Evolutionary conservation across 495 filamentous ascomycete genomes (phyloP).

Genomic region (Corynascus novoguineensis): DNA sequence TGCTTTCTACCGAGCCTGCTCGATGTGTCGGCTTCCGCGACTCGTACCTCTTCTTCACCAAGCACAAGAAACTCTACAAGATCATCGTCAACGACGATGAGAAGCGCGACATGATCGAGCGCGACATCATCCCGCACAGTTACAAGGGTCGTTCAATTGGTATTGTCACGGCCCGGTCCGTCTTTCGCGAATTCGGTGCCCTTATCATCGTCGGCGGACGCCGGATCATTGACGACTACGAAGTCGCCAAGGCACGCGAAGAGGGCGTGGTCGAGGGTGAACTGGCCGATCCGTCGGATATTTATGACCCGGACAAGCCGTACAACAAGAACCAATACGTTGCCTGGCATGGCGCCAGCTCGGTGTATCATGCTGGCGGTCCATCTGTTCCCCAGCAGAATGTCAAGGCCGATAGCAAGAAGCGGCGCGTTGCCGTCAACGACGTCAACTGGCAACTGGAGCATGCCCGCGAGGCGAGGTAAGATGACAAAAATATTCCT

Average conservation of each 20-base stretch:
- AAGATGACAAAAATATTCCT: slow-evolving; percentile 25
- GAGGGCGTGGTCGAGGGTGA: slow-evolving; percentile 86
- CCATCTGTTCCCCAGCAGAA: slow-evolving; percentile 70
- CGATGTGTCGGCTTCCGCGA: slow-evolving; percentile 95
- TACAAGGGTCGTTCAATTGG: slow-evolving; percentile 98
- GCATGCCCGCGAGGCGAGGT: slow-evolving; percentile 87
- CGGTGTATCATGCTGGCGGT: slow-evolving; percentile 81
- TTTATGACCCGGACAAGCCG: slow-evolving; percentile 61
- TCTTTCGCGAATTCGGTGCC: slow-evolving; percentile 94
- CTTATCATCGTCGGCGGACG: slow-evolving; percentile 88
- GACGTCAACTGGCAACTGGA: slow-evolving; percentile 97
- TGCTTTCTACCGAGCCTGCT: slow-evolving; percentile 95
- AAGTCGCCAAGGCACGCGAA: slow-evolving; percentile 67
- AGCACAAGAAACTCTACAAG: slow-evolving; percentile 90
- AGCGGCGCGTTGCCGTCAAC: slow-evolving; percentile 80
- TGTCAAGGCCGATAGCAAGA: slow-evolving; percentile 69
- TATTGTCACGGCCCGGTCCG: slow-evolving; percentile 91
- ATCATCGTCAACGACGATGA: slow-evolving; percentile 91
- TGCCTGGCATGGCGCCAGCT: slow-evolving; percentile 94
- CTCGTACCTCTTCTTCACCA: slow-evolving; percentile 97
- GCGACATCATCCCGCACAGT: slow-evolving; percentile 89
- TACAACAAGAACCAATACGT: slow-evolving; percentile 97
- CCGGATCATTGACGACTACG: slow-evolving; percentile 84
- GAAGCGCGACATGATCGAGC: slow-evolving; percentile 88
- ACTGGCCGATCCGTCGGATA: slow-evolving; percentile 79